phyloP scores from a whole-genome alignment of 2,329 filamentous ascomycete species.

The Fusarium albosuccineum region DNA sequence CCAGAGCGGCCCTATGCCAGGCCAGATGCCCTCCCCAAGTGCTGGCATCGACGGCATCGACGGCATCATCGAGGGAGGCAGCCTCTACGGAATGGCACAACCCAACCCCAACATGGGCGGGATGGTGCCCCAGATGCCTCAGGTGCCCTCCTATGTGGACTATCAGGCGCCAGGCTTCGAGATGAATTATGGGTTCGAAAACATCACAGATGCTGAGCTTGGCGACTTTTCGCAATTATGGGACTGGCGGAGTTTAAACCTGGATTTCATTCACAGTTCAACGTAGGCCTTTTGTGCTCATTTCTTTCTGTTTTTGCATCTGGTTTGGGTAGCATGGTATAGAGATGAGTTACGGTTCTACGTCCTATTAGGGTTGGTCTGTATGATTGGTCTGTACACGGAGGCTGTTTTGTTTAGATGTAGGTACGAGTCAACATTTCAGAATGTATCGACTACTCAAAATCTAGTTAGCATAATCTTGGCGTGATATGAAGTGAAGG shows the following conservation, averaged over 20 bases:
- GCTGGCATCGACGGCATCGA: conserved; percentile 37
- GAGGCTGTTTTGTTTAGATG: too few relatives aligned
- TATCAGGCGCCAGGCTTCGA: conserved; percentile 25
- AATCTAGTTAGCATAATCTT: too few relatives aligned
- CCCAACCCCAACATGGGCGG: conserved; percentile 8
- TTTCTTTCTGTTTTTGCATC: neutral
- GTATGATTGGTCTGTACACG: too few relatives aligned
- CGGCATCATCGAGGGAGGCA: conserved; percentile 22
- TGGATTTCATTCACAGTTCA: conserved; percentile 42
- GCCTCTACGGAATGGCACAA: conserved; percentile 22
- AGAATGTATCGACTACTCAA: too few relatives aligned
- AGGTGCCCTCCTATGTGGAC: conserved; percentile 15
- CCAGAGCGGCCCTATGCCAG: neutral
- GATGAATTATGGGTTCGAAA: conserved; percentile 28
- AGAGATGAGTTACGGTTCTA: conserved; percentile 20
- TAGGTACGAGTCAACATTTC: too few relatives aligned
- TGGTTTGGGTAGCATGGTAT: conserved; percentile 18
- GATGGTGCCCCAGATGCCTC: conserved; percentile 14
- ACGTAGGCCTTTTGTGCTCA: conserved; percentile 8
- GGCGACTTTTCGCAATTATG: conserved; percentile 42
- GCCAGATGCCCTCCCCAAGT: conserved; percentile 30
- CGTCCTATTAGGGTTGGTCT: too few relatives aligned
- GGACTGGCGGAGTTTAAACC: conserved; percentile 43
- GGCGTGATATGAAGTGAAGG: too few relatives aligned
- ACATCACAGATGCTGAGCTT: conserved; percentile 38